Evolutionary conservation across 495 filamentous ascomycete species (phyloP).

Genomic region (Trichoderma orchidacearum): DNA sequence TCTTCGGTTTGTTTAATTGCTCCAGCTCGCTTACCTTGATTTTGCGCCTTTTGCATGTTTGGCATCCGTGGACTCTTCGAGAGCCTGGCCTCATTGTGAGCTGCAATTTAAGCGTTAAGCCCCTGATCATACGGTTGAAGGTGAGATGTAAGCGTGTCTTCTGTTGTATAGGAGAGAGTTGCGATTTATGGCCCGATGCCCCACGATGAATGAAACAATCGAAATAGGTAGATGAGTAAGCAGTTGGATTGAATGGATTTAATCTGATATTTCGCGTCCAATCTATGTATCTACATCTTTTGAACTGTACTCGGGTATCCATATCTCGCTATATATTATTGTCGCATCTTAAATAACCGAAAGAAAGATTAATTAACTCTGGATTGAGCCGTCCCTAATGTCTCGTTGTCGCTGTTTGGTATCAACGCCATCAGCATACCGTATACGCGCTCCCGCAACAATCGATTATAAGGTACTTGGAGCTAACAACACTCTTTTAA

Average conservation of each 20-base stretch:
- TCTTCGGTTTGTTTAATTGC: background rate
- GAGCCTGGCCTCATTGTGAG: background rate
- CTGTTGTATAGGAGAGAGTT: no score
- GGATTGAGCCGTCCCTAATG: no score
- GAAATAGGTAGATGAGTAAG: background rate
- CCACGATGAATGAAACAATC: background rate
- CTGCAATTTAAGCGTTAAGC: background rate
- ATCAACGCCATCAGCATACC: no score
- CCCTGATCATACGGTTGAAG: background rate
- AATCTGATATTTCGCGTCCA: background rate
- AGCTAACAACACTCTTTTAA: no score
- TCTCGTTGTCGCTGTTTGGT: no score
- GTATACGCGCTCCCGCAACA: no score
- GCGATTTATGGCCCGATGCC: background rate
- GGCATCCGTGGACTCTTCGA: background rate
- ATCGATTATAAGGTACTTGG: no score
- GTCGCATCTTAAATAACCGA: no score
- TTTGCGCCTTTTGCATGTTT: background rate
- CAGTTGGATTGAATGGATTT: background rate
- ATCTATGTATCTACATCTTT: background rate
- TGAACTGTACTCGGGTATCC: background rate
- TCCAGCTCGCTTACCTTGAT: background rate
- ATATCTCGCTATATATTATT: no score
- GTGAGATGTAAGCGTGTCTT: background rate
- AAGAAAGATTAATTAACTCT: no score